Base-by-base conservation (phyloP, 2,329 filamentous ascomycete genomes). In the Alternaria novae-zelandiae region DNA sequence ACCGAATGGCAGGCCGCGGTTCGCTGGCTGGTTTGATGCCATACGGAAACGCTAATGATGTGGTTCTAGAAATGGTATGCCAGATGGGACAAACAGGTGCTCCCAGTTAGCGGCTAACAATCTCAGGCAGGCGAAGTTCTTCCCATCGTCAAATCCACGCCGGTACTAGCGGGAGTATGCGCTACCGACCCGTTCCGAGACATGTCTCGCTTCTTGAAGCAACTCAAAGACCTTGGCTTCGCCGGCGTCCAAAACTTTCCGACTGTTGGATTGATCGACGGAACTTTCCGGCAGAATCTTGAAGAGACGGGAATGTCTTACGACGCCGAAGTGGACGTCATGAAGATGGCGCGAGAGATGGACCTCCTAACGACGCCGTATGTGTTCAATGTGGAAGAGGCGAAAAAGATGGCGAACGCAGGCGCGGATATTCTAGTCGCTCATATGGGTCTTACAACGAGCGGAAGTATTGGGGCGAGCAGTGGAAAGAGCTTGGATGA, bases 281-380 rank as follows among this genome's bases (percentile, higher is more conserved):
- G 89, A 1, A 83, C 83, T 12, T 92, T 92, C 74, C 84, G 90
- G 12, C 83, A 84, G 21, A 89, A 90, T 67, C 83, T 93, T 2
- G 90, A 92, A 73, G 89, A 91, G 76, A 92, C 90, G 1, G 89
- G 87, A 9, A 92, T 92, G 89, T 86, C 87, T 1, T 92, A 88
- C 71, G 85, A 84, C 15, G 79, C 84, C 8, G 90, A 93, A 73
- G 89, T 92, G 3, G 88, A 89, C 54, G 87, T 91, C 84, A 85
- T 92, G 49, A 82, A 82, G 10, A 71, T 83, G n/a, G 90, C 90
- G 2, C 85, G 83, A 47, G 79, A 83, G 45, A 79, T 90, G 78
- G 89, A 85, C 26, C 79, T 92, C 17, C 78, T 92, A 15, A 92
- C 90, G 0, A 89, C 89, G 7, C 90, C 90, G 0, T 92, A 92